Percentiles rank a stretch among this genome's conserved stretches.
Evolutionary conservation across 306 rosid species (phyloP).

Genomic region (Pyrus betulifolia): DNA sequence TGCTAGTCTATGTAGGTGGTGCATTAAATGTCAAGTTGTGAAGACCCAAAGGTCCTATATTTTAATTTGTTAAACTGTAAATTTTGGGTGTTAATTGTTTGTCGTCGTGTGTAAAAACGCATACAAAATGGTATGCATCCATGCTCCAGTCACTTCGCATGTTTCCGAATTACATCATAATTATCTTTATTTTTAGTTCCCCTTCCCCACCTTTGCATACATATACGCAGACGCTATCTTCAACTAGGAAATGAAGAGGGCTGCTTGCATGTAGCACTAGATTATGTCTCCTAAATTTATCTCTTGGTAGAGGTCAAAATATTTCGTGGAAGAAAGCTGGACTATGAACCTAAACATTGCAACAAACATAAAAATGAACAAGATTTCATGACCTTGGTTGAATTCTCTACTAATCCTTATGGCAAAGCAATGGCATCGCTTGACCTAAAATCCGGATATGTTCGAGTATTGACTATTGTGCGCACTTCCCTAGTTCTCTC

Average conservation of each 20-base stretch:
- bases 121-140: too few species aligned
- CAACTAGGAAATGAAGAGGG: neutral
- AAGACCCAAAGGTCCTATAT: too few species aligned
- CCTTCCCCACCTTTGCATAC: neutral
- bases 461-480: conserved; percentile 26
- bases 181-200: neutral
- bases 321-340: conserved; percentile 69
- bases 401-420: conserved; percentile 72
- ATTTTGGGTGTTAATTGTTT: too few species aligned
- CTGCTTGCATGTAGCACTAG: neutral
- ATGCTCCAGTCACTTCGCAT: neutral
- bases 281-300: conserved; percentile 2
- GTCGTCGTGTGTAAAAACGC: too few species aligned
- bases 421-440: conserved; percentile 87
- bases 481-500: neutral
- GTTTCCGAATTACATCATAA: neutral
- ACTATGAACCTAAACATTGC: conserved; percentile 47
- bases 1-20: too few species aligned
- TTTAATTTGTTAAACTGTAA: too few species aligned
- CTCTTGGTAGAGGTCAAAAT: conserved; percentile 52
- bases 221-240: neutral
- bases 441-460: conserved; percentile 44
- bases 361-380: conserved; percentile 43
- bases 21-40: too few species aligned
- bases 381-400: conserved; percentile 65